These are phyloP conservation scores for Saccharum hybrid DNA, from an alignment of 202 grass and related monocot genomes.

Conservation along the genomic window DNA sequence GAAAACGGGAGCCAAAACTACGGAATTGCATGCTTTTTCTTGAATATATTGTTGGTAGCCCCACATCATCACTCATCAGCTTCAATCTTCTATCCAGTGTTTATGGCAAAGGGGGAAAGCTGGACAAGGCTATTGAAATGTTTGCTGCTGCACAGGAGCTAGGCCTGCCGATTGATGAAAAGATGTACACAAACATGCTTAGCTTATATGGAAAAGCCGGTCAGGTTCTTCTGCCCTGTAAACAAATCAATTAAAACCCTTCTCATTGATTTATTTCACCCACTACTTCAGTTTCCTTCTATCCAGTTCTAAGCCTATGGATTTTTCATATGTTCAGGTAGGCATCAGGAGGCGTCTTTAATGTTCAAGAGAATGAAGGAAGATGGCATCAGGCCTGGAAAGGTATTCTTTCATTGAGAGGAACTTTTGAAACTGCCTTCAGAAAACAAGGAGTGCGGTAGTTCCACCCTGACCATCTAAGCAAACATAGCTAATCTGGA, in stretches of 20 bases:
- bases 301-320: slow-evolving; percentile 31
- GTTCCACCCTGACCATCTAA: neutral
- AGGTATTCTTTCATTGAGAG: slow-evolving; percentile 45
- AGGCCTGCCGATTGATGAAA: slow-evolving; percentile 66
- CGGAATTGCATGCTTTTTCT: neutral
- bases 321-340: slow-evolving; percentile 54
- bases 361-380: slow-evolving; percentile 84
- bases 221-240: slow-evolving; percentile 34
- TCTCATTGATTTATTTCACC: neutral
- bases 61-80: slow-evolving; percentile 23
- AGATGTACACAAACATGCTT: slow-evolving; percentile 88
- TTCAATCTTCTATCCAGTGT: slow-evolving; percentile 67
- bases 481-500: neutral
- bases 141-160: slow-evolving; percentile 65
- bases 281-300: neutral
- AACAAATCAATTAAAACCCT: neutral
- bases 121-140: slow-evolving; percentile 82
- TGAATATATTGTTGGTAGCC: neutral
- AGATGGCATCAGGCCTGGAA: slow-evolving; percentile 77
- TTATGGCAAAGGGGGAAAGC: slow-evolving; percentile 82
- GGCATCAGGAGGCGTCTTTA: slow-evolving; percentile 62
- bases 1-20: neutral
- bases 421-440: neutral
- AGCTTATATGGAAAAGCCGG: slow-evolving; percentile 85
- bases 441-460: neutral